phyloP scores from a whole-genome alignment of 768 basidiomycete species.

The Rhizopogon sp. region DNA sequence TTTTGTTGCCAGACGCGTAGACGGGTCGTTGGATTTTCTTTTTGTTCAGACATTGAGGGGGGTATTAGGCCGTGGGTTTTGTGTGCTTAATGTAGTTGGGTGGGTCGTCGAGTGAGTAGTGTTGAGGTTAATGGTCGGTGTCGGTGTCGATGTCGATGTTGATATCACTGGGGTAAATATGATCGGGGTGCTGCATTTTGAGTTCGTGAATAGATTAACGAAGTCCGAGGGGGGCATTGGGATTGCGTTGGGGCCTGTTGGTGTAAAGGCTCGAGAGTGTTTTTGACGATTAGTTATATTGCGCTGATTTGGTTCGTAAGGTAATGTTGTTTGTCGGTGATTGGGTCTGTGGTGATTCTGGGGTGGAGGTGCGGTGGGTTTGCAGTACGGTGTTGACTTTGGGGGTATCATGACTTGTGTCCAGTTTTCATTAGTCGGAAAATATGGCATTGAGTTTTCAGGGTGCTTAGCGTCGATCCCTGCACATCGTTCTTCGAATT shows the following conservation, averaged over 20 bases:
- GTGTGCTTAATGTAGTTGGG: slow-evolving; percentile 1
- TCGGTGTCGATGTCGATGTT: too few species aligned
- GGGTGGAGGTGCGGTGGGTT: slow-evolving; percentile 12
- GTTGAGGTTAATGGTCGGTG: too few species aligned
- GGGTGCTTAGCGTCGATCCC: slow-evolving; percentile 1
- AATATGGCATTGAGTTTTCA: slow-evolving; percentile 13
- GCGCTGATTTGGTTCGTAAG: too few species aligned
- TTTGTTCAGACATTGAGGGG: neutral
- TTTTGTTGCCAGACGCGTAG: neutral
- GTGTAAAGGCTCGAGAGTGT: too few species aligned
- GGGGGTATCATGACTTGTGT: slow-evolving; percentile 6
- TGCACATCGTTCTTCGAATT: neutral
- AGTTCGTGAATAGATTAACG: too few species aligned
- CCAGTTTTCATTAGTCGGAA: slow-evolving; percentile 12
- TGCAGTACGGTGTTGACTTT: slow-evolving; percentile 7
- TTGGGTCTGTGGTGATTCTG: slow-evolving; percentile 21
- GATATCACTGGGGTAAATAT: too few species aligned
- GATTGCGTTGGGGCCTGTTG: too few species aligned
- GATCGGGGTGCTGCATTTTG: too few species aligned
- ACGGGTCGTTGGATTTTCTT: neutral
- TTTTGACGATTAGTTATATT: too few species aligned
- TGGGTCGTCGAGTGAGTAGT: too few species aligned
- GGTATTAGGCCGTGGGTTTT: slow-evolving; percentile 32
- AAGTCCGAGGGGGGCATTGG: too few species aligned
- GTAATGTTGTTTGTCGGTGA: too few species aligned